Conservation (phyloP, 176 grass and related monocot species). For the Aegilops sharonensis region DNA sequence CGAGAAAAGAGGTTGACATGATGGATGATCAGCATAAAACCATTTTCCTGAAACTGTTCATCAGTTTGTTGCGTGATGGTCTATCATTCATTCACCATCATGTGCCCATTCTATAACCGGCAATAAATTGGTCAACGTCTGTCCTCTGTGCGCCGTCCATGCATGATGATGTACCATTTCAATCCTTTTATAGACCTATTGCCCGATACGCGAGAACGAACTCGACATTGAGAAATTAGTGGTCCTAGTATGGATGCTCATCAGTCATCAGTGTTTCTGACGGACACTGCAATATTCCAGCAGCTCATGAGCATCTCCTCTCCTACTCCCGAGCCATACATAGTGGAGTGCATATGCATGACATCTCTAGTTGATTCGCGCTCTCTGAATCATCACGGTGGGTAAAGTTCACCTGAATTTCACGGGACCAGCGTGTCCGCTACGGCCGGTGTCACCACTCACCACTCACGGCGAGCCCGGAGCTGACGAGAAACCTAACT, state of each 20-base stretch:
- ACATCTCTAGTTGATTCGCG: neutral
- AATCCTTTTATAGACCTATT: neutral
- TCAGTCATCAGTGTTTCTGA: neutral
- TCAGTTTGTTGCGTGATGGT: neutral
- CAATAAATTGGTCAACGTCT: conserved; percentile 14
- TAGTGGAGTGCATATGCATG: too few relatives aligned
- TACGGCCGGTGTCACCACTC: neutral
- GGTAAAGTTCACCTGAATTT: neutral
- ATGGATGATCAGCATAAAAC: neutral
- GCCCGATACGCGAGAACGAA: neutral
- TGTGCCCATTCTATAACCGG: neutral
- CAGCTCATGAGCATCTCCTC: neutral
- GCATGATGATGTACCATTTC: conserved; percentile 1
- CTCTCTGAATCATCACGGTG: neutral
- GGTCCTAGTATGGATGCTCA: neutral
- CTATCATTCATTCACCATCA: neutral
- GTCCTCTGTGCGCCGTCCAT: neutral
- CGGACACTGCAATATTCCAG: neutral
- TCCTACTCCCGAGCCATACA: neutral
- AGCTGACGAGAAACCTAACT: neutral
- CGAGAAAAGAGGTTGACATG: too few relatives aligned
- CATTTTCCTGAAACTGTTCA: neutral
- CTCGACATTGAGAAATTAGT: neutral
- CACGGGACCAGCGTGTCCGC: neutral
- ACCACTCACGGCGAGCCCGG: neutral